Conservation (phyloP, 768 basidiomycete genomes). For the Amanita fuliginea region DNA sequence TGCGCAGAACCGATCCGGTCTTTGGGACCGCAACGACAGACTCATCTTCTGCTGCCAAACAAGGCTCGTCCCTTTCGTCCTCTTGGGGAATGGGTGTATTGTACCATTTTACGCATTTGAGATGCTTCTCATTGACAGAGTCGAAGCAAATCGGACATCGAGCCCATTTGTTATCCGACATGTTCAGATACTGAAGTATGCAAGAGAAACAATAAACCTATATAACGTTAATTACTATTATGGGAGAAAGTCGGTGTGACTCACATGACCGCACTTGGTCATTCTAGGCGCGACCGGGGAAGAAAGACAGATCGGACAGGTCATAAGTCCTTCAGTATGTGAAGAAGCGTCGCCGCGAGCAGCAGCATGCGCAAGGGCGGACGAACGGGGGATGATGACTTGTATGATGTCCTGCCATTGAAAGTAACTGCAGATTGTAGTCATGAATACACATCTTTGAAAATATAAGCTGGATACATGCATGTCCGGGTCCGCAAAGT, state of each 20-base stretch:
- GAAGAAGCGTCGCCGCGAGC: conserved; percentile 27
- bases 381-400: conserved; percentile 81
- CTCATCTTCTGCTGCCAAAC: conserved; percentile 14
- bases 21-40: conserved; percentile 30
- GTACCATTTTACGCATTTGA: conserved; percentile 91
- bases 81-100: conserved; percentile 33
- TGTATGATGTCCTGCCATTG: conserved; percentile 96
- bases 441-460: conserved; percentile 10
- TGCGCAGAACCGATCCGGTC: conserved; percentile 52
- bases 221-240: conserved; percentile 8
- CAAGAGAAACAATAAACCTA: conserved; percentile 95
- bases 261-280: conserved; percentile 96
- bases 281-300: conserved; percentile 83
- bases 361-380: conserved; percentile 58
- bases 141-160: conserved; percentile 97
- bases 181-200: conserved; percentile 81
- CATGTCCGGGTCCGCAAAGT: conserved; percentile 98
- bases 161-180: conserved; percentile 82
- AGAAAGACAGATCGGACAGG: conserved; percentile 93
- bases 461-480: conserved; percentile 26
- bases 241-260: conserved; percentile 20
- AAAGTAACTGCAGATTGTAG: conserved; percentile 60
- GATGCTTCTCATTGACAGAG: conserved; percentile 78
- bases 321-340: conserved; percentile 51
- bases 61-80: conserved; percentile 25